Evolutionary conservation across 768 basidiomycete genomes (phyloP).

Genomic region (Podaxis sp.): DNA sequence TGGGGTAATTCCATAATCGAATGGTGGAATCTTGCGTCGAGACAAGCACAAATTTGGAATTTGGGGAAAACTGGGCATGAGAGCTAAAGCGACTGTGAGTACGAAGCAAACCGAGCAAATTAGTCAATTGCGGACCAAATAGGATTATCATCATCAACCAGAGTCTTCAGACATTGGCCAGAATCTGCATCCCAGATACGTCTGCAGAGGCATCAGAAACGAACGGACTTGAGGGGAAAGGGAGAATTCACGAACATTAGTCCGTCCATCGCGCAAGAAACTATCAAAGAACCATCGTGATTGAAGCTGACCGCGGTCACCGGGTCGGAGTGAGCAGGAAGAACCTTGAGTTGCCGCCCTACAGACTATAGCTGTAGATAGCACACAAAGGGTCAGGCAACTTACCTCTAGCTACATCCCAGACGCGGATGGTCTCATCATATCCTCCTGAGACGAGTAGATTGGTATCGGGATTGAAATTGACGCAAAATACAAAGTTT

Average conservation of each 20-base stretch:
- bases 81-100: slow-evolving; percentile 44
- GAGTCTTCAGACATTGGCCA: slow-evolving; percentile 95
- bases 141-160: slow-evolving; percentile 95
- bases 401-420: slow-evolving; percentile 91
- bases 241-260: slow-evolving; percentile 62
- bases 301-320: slow-evolving; percentile 94
- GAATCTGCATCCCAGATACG: slow-evolving; percentile 98
- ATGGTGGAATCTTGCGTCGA: slow-evolving; percentile 94
- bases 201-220: slow-evolving; percentile 35
- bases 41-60: slow-evolving; percentile 84
- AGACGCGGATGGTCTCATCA: slow-evolving; percentile 95
- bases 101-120: neutral
- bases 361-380: neutral
- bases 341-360: slow-evolving; percentile 82
- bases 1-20: slow-evolving; percentile 92
- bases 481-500: slow-evolving; percentile 90
- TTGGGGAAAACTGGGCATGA: slow-evolving; percentile 88
- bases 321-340: slow-evolving; percentile 97
- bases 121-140: slow-evolving; percentile 54
- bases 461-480: slow-evolving; percentile 88
- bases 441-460: slow-evolving; percentile 90
- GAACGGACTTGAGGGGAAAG: neutral
- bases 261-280: slow-evolving; percentile 95
- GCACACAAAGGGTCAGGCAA: neutral
- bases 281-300: slow-evolving; percentile 90